phyloP scores from a whole-genome alignment of 2,329 filamentous ascomycete genomes.

The Orbilia blumenaviensis region DNA sequence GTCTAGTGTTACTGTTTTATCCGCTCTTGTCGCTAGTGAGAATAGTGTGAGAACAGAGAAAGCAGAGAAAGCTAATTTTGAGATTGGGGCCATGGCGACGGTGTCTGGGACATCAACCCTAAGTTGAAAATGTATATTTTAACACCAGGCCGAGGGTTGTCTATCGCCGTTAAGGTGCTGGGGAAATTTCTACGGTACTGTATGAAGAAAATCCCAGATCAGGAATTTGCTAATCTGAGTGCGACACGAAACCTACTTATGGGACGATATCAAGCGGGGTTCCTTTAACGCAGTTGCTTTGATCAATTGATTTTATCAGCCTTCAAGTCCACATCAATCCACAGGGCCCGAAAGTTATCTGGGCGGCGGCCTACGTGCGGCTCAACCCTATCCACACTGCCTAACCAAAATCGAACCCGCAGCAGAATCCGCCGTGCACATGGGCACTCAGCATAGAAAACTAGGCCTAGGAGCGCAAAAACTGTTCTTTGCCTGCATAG shows the following conservation, averaged over 20 bases:
- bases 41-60: not conserved
- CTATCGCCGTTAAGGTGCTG: no score
- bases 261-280: not conserved
- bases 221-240: not conserved
- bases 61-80: not conserved
- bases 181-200: not conserved
- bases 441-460: no score
- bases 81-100: not conserved
- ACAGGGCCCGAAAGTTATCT: not conserved
- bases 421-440: no score
- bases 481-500: no score
- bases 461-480: no score
- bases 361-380: not conserved
- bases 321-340: not conserved
- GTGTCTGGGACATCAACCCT: not conserved
- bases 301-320: not conserved
- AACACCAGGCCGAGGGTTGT: no score
- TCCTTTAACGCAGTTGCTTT: not conserved
- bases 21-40: not conserved
- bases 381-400: not conserved
- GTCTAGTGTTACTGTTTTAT: conserved; percentile 12
- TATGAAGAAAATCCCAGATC: not conserved
- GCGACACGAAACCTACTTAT: not conserved
- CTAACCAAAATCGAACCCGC: not conserved
- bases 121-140: no score